Percentiles rank a stretch among this genome's conserved stretches.
Conservation (phyloP, 306 rosid species). For the Mucuna pruriens region DNA sequence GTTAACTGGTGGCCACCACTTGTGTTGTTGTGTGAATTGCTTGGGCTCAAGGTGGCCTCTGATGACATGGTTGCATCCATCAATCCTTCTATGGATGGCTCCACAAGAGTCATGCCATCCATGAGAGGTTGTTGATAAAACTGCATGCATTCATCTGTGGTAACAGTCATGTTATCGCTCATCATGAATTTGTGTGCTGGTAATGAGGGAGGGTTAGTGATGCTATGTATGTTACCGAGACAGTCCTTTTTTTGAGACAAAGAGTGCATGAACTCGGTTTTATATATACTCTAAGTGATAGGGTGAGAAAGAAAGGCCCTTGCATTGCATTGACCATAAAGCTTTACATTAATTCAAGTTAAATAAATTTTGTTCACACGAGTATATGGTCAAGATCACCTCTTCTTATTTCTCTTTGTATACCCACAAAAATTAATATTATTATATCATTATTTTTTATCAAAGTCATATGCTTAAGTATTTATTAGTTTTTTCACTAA, state of each 20-base stretch:
- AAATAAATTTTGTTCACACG: background rate
- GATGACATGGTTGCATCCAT: background rate
- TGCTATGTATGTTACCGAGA: background rate
- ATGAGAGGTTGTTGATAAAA: background rate
- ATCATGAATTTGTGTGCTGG: background rate
- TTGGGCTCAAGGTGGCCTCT: background rate
- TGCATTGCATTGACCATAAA: background rate
- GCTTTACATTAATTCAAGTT: background rate
- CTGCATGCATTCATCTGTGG: background rate
- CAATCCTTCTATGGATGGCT: background rate
- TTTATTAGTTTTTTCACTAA: too few species aligned
- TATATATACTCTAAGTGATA: background rate
- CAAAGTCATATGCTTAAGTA: too few species aligned
- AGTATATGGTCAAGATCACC: background rate
- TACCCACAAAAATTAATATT: background rate
- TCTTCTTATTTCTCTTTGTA: background rate
- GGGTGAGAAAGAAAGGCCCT: background rate
- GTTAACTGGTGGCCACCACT: background rate
- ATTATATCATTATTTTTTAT: too few species aligned
- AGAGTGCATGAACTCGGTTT: background rate
- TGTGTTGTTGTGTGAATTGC: background rate
- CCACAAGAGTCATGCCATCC: background rate
- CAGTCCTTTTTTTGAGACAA: background rate
- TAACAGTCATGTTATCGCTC: background rate
- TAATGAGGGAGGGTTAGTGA: background rate